These are phyloP conservation scores for Gorgonomyces haynaldii DNA, from an alignment of 192 early-diverging fungal species.

Conservation along the genomic window DNA sequence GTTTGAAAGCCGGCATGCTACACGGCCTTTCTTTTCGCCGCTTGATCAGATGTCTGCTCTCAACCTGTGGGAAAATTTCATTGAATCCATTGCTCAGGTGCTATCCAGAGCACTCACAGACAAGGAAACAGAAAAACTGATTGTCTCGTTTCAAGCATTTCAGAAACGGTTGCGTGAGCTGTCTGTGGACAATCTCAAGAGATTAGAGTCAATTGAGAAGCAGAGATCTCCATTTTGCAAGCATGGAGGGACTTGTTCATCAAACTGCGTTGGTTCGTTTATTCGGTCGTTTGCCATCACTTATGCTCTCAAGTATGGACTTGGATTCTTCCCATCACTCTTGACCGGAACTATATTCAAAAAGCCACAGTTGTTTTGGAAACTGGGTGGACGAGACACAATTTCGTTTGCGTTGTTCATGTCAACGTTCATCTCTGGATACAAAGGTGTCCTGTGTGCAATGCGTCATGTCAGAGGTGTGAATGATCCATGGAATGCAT, in stretches of 20 bases:
- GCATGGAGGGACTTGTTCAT: conserved; percentile 4
- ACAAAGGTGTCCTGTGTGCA: conserved; percentile 21
- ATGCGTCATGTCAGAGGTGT: conserved; percentile 8
- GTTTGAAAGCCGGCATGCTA: no score
- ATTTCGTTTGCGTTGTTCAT: conserved; percentile 25
- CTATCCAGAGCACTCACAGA: conserved; percentile 22
- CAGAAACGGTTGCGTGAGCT: conserved; percentile 18
- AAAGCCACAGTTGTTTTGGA: conserved; percentile 14
- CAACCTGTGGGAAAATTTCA: conserved; percentile 10
- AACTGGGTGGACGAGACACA: conserved; percentile 28
- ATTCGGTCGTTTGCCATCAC: conserved; percentile 11
- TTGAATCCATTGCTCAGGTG: conserved; percentile 9
- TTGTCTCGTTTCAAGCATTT: conserved; percentile 16
- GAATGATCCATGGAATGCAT: conserved; percentile 15
- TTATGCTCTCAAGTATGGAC: conserved; percentile 14
- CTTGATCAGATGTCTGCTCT: no score
- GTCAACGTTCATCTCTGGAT: conserved; percentile 20
- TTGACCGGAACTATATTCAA: conserved; percentile 22
- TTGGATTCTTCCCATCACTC: conserved; percentile 21
- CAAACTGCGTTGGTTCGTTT: neutral
- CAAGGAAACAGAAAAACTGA: conserved; percentile 22
- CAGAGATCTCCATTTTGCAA: conserved; percentile 16
- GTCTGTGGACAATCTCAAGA: conserved; percentile 9
- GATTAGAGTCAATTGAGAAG: conserved; percentile 18
- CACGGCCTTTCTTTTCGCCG: no score